Percentiles rank a stretch among this genome's conserved stretches.
Conservation (phyloP, 1,139 yeast genomes). For the Blastobotrys indianensis region DNA sequence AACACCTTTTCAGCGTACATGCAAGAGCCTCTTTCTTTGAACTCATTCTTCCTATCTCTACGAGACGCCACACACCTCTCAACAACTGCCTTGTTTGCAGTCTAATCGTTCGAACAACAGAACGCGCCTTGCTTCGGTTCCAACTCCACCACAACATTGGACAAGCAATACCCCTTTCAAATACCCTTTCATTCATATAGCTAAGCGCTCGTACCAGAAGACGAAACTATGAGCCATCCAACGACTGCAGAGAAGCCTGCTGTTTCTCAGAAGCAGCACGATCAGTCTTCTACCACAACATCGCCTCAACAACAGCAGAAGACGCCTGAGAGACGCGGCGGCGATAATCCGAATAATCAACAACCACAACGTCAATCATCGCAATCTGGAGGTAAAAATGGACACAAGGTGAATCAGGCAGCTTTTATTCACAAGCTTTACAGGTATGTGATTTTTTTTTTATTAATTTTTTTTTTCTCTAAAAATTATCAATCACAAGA, state of each 20-base stretch:
- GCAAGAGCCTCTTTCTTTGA: too few relatives aligned
- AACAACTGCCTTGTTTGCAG: too few relatives aligned
- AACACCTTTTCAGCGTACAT: too few relatives aligned
- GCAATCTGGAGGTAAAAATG: background rate
- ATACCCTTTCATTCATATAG: too few relatives aligned
- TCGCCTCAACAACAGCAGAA: background rate
- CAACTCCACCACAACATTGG: too few relatives aligned
- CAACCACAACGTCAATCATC: background rate
- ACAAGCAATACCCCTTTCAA: too few relatives aligned
- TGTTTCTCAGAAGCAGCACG: background rate
- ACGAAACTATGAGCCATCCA: background rate
- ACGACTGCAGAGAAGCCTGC: background rate
- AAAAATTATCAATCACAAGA: background rate
- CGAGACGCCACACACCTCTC: too few relatives aligned
- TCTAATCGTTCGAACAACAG: too few relatives aligned
- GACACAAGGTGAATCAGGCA: constrained; percentile 34
- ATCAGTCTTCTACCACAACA: background rate
- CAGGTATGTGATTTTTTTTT: constrained; percentile 24
- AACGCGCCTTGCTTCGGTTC: too few relatives aligned
- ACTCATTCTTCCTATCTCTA: too few relatives aligned
- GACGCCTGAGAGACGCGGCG: background rate
- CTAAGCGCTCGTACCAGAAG: too few relatives aligned
- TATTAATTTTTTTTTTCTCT: background rate
- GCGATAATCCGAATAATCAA: background rate
- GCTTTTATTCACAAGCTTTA: constrained; percentile 59